Evolutionary conservation across 2,329 filamentous ascomycete species (phyloP).

Genomic region (Falciphora oryzae): DNA sequence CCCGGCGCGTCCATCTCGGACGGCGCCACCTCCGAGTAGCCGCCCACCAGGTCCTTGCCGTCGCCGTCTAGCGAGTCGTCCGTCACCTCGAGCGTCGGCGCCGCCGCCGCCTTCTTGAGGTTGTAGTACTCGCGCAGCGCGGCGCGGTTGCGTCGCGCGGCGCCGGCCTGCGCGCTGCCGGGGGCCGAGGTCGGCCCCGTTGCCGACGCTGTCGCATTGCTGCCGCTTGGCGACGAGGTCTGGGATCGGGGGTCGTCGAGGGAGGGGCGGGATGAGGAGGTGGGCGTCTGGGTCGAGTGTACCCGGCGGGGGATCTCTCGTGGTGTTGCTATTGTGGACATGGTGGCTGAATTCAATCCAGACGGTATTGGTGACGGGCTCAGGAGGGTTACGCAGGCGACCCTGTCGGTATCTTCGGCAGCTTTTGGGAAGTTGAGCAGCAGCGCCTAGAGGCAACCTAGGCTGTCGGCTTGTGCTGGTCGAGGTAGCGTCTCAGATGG

Average conservation of each 20-base stretch:
- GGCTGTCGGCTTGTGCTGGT: not conserved
- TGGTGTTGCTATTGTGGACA: constrained; percentile 62
- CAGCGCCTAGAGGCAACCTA: not conserved
- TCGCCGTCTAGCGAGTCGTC: constrained; percentile 28
- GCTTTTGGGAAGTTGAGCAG: not conserved
- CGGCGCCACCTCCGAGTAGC: constrained; percentile 50
- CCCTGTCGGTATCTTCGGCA: not conserved
- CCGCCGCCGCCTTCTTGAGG: constrained; percentile 47
- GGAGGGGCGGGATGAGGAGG: constrained; percentile 70
- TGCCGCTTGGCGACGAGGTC: constrained; percentile 47
- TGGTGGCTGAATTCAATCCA: constrained; percentile 24
- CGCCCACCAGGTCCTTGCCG: constrained; percentile 6
- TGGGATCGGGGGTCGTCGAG: constrained; percentile 60
- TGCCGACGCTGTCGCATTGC: constrained; percentile 22
- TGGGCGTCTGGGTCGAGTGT: constrained; percentile 54
- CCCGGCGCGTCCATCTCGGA: constrained; percentile 67
- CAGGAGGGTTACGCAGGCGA: not conserved
- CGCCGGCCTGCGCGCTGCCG: constrained; percentile 20
- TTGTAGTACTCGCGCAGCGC: constrained; percentile 95
- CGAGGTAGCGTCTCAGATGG: too few species aligned
- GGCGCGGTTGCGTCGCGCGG: constrained; percentile 62
- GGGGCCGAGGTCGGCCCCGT: constrained; percentile 17
- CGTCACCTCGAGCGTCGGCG: constrained; percentile 38
- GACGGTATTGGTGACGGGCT: not conserved
- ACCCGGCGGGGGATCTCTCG: constrained; percentile 56